These are phyloP conservation scores for Auriculariales sp. DNA, from an alignment of 768 basidiomycete species.

Conservation along the genomic window DNA sequence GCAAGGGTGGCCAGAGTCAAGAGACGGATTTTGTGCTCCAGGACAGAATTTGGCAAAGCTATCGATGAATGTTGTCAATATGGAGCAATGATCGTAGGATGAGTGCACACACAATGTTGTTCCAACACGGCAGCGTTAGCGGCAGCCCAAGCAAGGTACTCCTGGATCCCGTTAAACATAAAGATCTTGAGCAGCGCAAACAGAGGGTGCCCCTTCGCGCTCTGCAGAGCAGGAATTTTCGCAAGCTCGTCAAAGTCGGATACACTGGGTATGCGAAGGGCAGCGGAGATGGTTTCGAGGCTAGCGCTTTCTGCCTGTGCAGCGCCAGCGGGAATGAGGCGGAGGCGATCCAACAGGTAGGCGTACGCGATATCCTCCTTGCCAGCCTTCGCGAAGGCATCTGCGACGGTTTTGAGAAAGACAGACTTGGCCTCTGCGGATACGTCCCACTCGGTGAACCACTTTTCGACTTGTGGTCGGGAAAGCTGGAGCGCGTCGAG, in stretches of 20 bases:
- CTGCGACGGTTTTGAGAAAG: conserved; percentile 51
- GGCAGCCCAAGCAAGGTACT: conserved; percentile 47
- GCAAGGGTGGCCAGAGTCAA: conserved; percentile 63
- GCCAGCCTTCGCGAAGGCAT: conserved; percentile 40
- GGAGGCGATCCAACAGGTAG: conserved; percentile 47
- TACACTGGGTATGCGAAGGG: conserved; percentile 46
- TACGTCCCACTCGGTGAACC: conserved; percentile 66
- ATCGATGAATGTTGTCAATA: neutral
- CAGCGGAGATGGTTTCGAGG: conserved; percentile 43
- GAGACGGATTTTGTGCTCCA: conserved; percentile 70
- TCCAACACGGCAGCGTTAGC: conserved; percentile 33
- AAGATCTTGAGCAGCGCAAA: conserved; percentile 68
- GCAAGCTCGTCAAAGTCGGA: conserved; percentile 76
- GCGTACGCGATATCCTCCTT: conserved; percentile 49
- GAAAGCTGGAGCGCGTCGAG: conserved; percentile 46
- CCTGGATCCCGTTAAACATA: conserved; percentile 43
- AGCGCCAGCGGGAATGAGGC: conserved; percentile 41
- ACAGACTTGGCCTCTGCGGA: conserved; percentile 43
- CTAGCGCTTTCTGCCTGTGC: conserved; percentile 38
- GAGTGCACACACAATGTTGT: conserved; percentile 37
- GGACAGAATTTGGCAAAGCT: conserved; percentile 43
- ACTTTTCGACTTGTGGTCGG: conserved; percentile 50
- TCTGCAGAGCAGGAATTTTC: conserved; percentile 57
- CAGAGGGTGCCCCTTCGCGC: conserved; percentile 51
- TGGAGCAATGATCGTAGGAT: neutral